phyloP scores from a whole-genome alignment of 2,329 filamentous ascomycete species.

The Colletotrichum camelliae region DNA sequence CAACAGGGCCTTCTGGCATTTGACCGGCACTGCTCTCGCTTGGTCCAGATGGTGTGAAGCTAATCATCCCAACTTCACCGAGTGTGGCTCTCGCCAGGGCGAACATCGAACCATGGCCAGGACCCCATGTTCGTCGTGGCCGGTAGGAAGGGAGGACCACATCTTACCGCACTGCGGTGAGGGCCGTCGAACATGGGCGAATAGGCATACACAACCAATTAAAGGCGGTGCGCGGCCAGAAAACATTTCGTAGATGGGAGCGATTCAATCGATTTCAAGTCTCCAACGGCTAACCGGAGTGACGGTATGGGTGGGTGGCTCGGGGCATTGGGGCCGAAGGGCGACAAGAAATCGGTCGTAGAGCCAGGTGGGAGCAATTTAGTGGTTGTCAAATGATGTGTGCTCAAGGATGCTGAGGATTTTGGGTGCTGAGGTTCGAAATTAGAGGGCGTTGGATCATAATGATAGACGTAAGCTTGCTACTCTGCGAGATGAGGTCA shows the following conservation, averaged over 20 bases:
- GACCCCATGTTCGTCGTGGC: background rate
- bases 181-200: background rate
- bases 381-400: background rate
- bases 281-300: background rate
- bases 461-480: background rate
- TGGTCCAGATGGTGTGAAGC: constrained; percentile 8
- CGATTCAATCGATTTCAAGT: background rate
- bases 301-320: background rate
- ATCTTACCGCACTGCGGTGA: background rate
- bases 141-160: background rate
- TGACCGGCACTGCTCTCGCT: constrained; percentile 16
- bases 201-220: background rate
- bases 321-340: background rate
- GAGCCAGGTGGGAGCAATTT: background rate
- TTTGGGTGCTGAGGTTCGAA: background rate
- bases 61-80: constrained; percentile 12
- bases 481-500: background rate
- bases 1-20: background rate
- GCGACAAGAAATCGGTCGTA: background rate
- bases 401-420: background rate
- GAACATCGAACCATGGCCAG: constrained; percentile 1
- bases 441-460: background rate
- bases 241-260: background rate
- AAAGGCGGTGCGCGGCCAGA: background rate
- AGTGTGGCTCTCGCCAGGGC: constrained; percentile 2